These are phyloP conservation scores for Paspalum vaginatum DNA, from an alignment of 176 grass and related monocot species.

Conservation along the genomic window DNA sequence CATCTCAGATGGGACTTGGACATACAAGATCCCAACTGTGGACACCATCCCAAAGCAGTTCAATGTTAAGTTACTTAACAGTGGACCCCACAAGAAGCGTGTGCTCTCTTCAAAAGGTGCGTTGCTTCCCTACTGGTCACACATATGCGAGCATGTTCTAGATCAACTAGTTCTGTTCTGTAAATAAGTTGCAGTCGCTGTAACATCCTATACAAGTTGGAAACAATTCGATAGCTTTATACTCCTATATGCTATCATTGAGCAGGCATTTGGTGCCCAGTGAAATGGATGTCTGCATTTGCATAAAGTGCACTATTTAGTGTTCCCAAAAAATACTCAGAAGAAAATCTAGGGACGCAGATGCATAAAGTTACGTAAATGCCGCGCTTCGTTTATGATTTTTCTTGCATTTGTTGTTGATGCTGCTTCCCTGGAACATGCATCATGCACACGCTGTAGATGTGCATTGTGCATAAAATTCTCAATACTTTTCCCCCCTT, in stretches of 20 bases:
- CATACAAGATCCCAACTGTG: constrained; percentile 90
- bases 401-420: neutral
- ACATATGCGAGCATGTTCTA: neutral
- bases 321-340: neutral
- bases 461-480: neutral
- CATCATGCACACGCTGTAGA: neutral
- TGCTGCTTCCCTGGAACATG: neutral
- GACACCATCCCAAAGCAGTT: constrained; percentile 91
- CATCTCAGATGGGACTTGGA: constrained; percentile 89
- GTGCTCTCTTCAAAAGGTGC: constrained; percentile 96
- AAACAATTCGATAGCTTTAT: neutral
- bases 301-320: neutral
- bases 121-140: neutral
- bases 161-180: constrained; percentile 15
- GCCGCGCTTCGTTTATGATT: neutral
- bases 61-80: constrained; percentile 85
- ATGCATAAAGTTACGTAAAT: neutral
- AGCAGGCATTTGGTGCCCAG: no score
- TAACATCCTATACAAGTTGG: neutral
- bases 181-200: neutral
- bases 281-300: neutral
- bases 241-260: neutral
- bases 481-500: no score
- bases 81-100: constrained; percentile 83
- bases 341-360: neutral